Evolutionary conservation across 164 flowering plant genomes (phyloP), one percentile per base, ranked within the genome.

Genomic region (Aristolochia contorta): DNA sequence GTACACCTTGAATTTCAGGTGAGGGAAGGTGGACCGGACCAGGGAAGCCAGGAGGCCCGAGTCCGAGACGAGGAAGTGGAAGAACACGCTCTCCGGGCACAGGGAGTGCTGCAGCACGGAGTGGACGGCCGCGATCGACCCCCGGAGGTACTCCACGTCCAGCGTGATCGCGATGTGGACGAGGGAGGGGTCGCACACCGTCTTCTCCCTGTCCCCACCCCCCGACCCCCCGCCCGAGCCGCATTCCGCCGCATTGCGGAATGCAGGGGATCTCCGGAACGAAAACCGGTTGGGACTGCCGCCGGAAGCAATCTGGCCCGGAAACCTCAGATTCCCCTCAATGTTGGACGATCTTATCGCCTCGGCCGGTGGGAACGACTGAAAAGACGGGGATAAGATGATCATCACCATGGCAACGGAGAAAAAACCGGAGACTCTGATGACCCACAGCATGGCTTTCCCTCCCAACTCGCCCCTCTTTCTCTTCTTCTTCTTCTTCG

Each of bases 321-420:
- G 75, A 0, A 70, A 61, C 0, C 78, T 64, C 55, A 66, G 72
- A 24, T 67, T 62, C 1, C 48, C 59, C 62, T 75, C 81, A 16
- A 70, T 43, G 22, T 75, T 71, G 12, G 84, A 72, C 24, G 91
- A 84, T 61, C 85, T 69, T 47, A 77, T 77, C 37, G 81, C 84
- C 62, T 78, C 82, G 5, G 80, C 84, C 0, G 84, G 82, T 0
- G 80, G 84, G 41, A 76, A 74, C 0, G 85, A 81, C 56, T 73
- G 80, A 0, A 77, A 64, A 41, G 85, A 78, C 0, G 85, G 79
- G 20, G 79, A 75, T 12, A 81, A 47, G 5, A 81, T 63, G 32
- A 81, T 66, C 75, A 80, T 61, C 16, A 69, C 61, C 77, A 76
- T 64, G 37, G 80, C 78, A 0, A 74, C 75, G 25, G 80, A 76